Evolutionary conservation across 2,329 filamentous ascomycete species (phyloP).

Genomic region (Fusarium sp.): DNA sequence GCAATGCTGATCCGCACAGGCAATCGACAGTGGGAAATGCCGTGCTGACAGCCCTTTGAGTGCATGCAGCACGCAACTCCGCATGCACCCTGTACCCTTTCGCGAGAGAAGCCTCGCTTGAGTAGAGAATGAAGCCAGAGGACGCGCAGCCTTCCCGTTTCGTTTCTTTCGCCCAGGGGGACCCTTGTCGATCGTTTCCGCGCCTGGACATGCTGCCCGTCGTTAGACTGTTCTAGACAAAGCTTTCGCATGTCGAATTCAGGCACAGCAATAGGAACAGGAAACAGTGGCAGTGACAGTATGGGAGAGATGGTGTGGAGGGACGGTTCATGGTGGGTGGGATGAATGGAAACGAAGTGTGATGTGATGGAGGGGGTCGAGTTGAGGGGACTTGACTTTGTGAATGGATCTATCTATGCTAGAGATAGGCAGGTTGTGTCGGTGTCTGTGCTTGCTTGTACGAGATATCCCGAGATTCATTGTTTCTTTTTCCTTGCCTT

Average conservation of each 20-base stretch:
- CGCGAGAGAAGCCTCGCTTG: background rate
- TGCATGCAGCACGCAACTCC: conserved; percentile 4
- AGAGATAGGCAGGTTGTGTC: background rate
- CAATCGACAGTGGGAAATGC: background rate
- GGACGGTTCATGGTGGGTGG: background rate
- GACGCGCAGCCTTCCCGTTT: conserved; percentile 37
- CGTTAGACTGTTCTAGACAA: conserved; percentile 1
- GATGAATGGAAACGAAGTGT: background rate
- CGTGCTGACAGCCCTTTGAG: conserved; percentile 5
- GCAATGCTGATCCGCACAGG: background rate
- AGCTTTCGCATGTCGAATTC: conserved; percentile 9
- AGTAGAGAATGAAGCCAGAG: conserved; percentile 17
- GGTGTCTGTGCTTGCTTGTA: conserved; percentile 1
- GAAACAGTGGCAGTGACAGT: conserved; percentile 8
- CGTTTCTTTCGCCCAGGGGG: conserved; percentile 36
- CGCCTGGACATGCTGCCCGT: conserved; percentile 25
- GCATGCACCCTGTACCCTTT: background rate
- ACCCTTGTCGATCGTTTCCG: conserved; percentile 39
- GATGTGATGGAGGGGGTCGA: background rate
- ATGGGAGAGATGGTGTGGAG: background rate
- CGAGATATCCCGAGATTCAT: conserved; percentile 1
- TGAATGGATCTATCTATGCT: background rate
- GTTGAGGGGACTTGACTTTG: background rate
- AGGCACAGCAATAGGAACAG: conserved; percentile 10
- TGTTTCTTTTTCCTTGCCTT: background rate